Conservation (phyloP, 1,139 yeast species). For the Tardiomyces digboiensis region DNA sequence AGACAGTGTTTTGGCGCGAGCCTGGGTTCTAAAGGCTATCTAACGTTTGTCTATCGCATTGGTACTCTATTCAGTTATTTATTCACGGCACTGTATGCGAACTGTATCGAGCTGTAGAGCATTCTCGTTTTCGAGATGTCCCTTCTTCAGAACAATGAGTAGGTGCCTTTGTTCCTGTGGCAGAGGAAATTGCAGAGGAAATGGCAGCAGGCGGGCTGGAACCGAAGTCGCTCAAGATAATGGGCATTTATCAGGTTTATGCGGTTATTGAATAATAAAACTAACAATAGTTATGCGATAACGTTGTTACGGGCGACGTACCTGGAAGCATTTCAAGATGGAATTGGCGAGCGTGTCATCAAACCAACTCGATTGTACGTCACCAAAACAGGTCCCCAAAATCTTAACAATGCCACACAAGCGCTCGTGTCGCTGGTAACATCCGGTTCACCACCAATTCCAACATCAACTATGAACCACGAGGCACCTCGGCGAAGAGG, state of each 20-base stretch:
- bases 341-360: constrained; percentile 22
- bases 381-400: constrained; percentile 18
- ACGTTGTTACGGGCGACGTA: constrained; percentile 25
- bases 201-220: too few species aligned
- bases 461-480: constrained; percentile 4
- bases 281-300: constrained; percentile 16
- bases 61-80: too few species aligned
- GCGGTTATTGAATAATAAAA: not conserved
- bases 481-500: constrained; percentile 4
- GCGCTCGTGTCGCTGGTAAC: constrained; percentile 17
- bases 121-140: too few species aligned
- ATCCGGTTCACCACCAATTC: constrained; percentile 3
- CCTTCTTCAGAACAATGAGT: constrained; percentile 21
- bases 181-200: too few species aligned
- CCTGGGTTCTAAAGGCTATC: too few species aligned
- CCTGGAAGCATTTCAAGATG: constrained; percentile 16
- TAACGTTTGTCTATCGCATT: too few species aligned
- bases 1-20: too few species aligned
- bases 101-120: too few species aligned
- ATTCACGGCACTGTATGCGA: too few species aligned
- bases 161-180: constrained; percentile 4
- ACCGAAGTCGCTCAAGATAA: too few species aligned
- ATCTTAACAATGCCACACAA: constrained; percentile 19
- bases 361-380: constrained; percentile 23
- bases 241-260: too few species aligned